phyloP scores from a whole-genome alignment of 2,329 filamentous ascomycete genomes.

The Phoma sp. region DNA sequence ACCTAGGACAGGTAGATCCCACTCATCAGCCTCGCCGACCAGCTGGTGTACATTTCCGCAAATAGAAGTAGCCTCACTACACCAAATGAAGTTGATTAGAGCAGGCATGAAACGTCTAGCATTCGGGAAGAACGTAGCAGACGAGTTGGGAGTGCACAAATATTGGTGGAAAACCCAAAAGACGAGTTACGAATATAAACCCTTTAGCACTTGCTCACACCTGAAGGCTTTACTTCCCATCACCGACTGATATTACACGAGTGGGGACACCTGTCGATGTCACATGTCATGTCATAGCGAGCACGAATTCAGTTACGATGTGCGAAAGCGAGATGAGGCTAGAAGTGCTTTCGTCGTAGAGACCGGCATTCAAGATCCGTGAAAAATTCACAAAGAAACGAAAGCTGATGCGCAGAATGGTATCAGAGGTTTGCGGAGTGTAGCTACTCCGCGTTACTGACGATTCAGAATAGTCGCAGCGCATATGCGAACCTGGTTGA shows the following conservation, averaged over 20 bases:
- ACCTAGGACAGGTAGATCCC: neutral
- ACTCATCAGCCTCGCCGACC: neutral
- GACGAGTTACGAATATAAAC: neutral
- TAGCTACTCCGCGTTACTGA: neutral
- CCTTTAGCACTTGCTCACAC: neutral
- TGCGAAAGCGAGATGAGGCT: neutral
- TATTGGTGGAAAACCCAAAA: slow-evolving; percentile 5
- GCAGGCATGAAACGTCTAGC: neutral
- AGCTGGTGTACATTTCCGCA: neutral
- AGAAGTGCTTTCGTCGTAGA: too few species aligned
- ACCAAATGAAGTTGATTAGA: neutral
- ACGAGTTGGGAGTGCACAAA: slow-evolving; percentile 12
- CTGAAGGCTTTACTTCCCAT: neutral
- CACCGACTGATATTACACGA: neutral
- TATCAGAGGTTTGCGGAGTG: neutral
- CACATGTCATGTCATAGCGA: neutral
- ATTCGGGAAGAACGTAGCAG: slow-evolving; percentile 6
- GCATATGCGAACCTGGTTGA: too few species aligned
- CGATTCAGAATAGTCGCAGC: too few species aligned
- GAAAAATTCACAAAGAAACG: neutral
- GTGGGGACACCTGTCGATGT: neutral
- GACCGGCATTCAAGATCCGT: neutral
- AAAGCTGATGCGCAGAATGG: neutral
- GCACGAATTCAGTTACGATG: neutral
- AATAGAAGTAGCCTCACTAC: neutral